phyloP scores from a whole-genome alignment of 257 asterid species.

The Capsicum baccatum region DNA sequence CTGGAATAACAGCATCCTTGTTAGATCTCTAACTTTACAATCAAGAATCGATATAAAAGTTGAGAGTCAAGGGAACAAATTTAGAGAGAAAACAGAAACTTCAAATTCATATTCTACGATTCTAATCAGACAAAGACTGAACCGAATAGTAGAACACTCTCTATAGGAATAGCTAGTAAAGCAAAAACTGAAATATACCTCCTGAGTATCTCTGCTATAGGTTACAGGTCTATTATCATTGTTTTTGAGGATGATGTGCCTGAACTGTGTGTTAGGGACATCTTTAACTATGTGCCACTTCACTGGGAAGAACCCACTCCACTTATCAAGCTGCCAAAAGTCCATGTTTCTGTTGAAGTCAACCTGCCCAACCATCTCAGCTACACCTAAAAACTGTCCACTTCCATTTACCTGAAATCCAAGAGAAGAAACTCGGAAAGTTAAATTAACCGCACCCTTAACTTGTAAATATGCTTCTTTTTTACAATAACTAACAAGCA shows the following conservation, averaged over 20 bases:
- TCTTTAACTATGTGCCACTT: conserved; percentile 94
- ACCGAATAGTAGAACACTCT: not conserved
- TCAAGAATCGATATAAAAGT: not conserved
- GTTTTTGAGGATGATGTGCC: conserved; percentile 75
- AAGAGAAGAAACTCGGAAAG: not conserved
- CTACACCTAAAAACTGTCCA: conserved; percentile 90
- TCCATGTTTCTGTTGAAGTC: conserved; percentile 81
- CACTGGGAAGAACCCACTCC: conserved; percentile 84
- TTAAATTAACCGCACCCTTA: not conserved
- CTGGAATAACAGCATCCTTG: conserved; percentile 38
- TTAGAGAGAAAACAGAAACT: not conserved
- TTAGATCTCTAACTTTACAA: conserved; percentile 1
- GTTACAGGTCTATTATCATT: conserved; percentile 75
- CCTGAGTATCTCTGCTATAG: conserved; percentile 83
- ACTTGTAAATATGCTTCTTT: too few relatives aligned
- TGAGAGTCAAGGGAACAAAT: not conserved
- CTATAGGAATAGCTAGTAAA: not conserved
- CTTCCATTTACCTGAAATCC: conserved; percentile 72
- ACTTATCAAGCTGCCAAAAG: conserved; percentile 91
- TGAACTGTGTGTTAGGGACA: conserved; percentile 60
- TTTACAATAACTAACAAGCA: too few relatives aligned
- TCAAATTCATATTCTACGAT: not conserved
- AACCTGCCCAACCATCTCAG: conserved; percentile 83
- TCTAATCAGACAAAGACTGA: not conserved
- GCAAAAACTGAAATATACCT: conserved; percentile 47